Base-by-base conservation (phyloP, 192 early-diverging fungal species). In the Jimgerdemannia flammicorona region DNA sequence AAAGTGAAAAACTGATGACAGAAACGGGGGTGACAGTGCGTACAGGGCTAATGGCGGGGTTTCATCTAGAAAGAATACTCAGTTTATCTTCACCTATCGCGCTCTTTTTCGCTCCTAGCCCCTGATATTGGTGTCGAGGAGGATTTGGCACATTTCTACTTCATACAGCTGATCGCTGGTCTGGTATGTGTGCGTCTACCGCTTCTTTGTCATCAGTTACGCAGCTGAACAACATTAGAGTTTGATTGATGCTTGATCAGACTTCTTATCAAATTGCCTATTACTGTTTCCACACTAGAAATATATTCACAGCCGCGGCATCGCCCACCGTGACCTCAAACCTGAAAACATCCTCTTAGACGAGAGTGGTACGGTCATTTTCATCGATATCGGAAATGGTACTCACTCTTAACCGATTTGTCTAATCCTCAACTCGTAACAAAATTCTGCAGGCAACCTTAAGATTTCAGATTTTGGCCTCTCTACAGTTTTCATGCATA, bases 251-350 rank as follows among this genome's bases (percentile, higher is more conserved):
- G 49, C 49, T 54, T 54, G 6, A 54, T 11, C 49, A 7, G 49
- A 14, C 8, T 59, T 59, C 6, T 6, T 14, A 6, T 59, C 8
- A 59, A 2, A 59, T 54, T 14, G 49, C 49, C 49, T 59, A 59
- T 10, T 59, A 14, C 2, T 14, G 6, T 59, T 59, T 10, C 14
- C 49, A 6, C 8, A 59, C 8, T 59, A 59, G 49, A 59, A 59
- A 14, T 59, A 59, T 14, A 59, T 59, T 59, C 49, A 59, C 14
- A 59, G 49, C 49, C 49, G 49, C 14, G 91, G 93, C 72, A 87
- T 95, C n/a, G 89, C 94, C 44, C 94, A 95, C 79, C 89, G 86
- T 65, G 96, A 98, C 80, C 95, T 98, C 74, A 98, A 98, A 86
- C 92, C 92, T 14, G 96, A 98, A 77, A 98, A 98, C 80, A 86